Conservation (phyloP, 2,329 filamentous ascomycete genomes). For the Leptosphaerulina australis region DNA sequence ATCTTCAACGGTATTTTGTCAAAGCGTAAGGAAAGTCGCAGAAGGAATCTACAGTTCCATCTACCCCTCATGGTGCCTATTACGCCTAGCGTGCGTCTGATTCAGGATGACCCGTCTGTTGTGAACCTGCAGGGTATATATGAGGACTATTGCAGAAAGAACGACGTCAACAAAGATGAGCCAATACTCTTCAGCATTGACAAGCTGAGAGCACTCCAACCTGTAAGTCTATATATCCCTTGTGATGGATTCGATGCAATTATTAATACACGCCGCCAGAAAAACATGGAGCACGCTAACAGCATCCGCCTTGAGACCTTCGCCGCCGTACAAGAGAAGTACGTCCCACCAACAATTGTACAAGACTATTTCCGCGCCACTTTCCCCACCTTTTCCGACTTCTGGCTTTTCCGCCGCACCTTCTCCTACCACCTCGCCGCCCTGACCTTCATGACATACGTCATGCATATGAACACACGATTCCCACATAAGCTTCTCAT, state of each 20-base stretch:
- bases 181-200: slow-evolving; percentile 95
- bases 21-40: slow-evolving; percentile 92
- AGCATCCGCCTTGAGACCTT: slow-evolving; percentile 88
- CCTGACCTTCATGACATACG: slow-evolving; percentile 97
- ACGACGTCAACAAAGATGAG: slow-evolving; percentile 90
- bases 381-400: slow-evolving; percentile 88
- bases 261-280: slow-evolving; percentile 53
- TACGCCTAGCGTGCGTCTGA: slow-evolving; percentile 90
- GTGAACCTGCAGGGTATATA: slow-evolving; percentile 94
- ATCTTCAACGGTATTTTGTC: slow-evolving; percentile 92
- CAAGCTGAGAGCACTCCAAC: slow-evolving; percentile 74
- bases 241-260: slow-evolving; percentile 21
- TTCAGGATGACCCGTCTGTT: slow-evolving; percentile 94
- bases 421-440: slow-evolving; percentile 96
- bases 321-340: slow-evolving; percentile 90
- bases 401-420: slow-evolving; percentile 97
- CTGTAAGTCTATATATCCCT: slow-evolving; percentile 31
- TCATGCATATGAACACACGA: slow-evolving; percentile 94
- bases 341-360: slow-evolving; percentile 81
- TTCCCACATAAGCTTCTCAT: slow-evolving; percentile 97
- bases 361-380: slow-evolving; percentile 88
- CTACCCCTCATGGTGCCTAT: slow-evolving; percentile 94
- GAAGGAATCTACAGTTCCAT: slow-evolving; percentile 94
- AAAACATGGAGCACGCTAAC: slow-evolving; percentile 70
- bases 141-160: slow-evolving; percentile 91